Conservation (phyloP, 192 early-diverging fungal species). For the Coemansia sp. region DNA sequence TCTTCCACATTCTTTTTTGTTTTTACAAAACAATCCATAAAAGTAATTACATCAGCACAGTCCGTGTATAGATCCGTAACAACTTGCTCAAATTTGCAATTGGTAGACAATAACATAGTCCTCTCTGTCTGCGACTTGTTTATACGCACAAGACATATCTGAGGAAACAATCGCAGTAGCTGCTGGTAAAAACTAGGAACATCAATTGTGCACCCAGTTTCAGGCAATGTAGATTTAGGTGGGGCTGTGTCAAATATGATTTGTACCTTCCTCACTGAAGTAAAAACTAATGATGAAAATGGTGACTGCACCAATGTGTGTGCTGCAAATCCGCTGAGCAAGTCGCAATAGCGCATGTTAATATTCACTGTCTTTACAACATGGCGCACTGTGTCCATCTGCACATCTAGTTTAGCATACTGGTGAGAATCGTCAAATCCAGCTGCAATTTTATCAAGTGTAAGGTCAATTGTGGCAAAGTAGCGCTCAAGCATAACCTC, state of each 20-base stretch:
- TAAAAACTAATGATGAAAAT: neutral
- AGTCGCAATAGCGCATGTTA: neutral
- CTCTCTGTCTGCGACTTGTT: neutral
- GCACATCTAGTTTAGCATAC: neutral
- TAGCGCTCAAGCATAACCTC: conserved; percentile 5
- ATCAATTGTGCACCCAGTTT: neutral
- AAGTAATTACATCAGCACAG: neutral
- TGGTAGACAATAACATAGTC: neutral
- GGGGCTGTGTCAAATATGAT: neutral
- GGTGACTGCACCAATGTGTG: neutral
- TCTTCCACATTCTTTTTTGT: neutral
- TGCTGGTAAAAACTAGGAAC: neutral
- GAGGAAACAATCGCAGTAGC: neutral
- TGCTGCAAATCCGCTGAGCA: neutral
- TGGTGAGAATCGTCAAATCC: neutral
- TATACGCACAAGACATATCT: neutral
- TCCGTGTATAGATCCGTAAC: neutral
- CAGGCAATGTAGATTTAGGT: neutral
- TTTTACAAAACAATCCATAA: neutral
- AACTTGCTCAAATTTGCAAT: neutral
- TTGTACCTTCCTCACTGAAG: neutral
- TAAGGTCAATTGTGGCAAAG: neutral
- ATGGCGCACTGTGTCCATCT: neutral
- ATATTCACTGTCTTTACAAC: neutral
- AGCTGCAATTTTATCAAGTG: neutral